Evolutionary conservation across 2,329 filamentous ascomycete genomes (phyloP).

Genomic region (Eutypa lata): DNA sequence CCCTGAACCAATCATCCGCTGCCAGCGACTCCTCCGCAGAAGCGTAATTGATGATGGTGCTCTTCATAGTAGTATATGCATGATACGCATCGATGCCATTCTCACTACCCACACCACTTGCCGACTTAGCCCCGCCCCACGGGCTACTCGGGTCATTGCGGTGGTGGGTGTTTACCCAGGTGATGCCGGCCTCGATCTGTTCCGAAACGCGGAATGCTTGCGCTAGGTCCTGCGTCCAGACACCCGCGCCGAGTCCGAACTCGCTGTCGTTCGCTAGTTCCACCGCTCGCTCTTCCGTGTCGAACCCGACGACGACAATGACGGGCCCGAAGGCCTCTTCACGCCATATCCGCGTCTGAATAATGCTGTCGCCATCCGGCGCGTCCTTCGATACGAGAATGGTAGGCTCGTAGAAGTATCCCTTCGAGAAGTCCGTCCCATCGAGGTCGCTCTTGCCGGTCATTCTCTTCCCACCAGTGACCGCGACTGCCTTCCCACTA

Average conservation of each 20-base stretch:
- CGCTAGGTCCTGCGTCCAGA: constrained; percentile 74
- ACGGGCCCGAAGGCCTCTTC: constrained; percentile 85
- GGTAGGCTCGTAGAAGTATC: constrained; percentile 79
- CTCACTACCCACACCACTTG: constrained; percentile 68
- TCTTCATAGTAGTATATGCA: constrained; percentile 59
- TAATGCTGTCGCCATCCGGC: constrained; percentile 48
- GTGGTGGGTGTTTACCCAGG: constrained; percentile 62
- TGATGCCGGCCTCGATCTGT: constrained; percentile 62
- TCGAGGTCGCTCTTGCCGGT: constrained; percentile 46
- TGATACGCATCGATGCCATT: constrained; percentile 65
- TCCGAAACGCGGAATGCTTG: constrained; percentile 72
- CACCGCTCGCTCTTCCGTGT: constrained; percentile 68
- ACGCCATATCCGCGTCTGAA: constrained; percentile 68
- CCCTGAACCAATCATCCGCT: constrained; percentile 66
- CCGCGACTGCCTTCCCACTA: constrained; percentile 33
- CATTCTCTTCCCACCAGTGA: constrained; percentile 48
- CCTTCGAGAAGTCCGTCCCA: constrained; percentile 47
- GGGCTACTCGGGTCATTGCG: constrained; percentile 70
- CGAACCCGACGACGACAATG: constrained; percentile 71
- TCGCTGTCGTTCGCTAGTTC: constrained; percentile 68
- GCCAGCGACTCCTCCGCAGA: constrained; percentile 47
- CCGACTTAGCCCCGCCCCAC: constrained; percentile 62
- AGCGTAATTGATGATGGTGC: constrained; percentile 68
- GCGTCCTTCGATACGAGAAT: constrained; percentile 54
- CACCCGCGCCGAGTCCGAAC: constrained; percentile 73